These are phyloP conservation scores for Suillus weaverae DNA, from an alignment of 768 basidiomycete genomes.

Conservation along the genomic window DNA sequence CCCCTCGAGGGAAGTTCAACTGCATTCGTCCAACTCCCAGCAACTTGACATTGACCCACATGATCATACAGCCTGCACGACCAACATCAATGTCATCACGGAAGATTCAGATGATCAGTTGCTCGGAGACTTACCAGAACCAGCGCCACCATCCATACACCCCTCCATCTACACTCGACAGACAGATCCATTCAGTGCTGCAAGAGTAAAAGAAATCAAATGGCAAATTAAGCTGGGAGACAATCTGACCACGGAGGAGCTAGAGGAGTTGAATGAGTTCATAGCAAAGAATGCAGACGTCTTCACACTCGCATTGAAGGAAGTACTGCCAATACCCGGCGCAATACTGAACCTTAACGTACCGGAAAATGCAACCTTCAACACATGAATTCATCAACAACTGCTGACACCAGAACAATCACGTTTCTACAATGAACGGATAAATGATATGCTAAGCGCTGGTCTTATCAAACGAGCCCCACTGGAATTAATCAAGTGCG, in stretches of 20 bases:
- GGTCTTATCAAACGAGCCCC: neutral
- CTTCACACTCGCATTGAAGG: slow-evolving; percentile 40
- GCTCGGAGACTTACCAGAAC: neutral
- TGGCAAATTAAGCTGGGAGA: slow-evolving; percentile 26
- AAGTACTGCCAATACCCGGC: slow-evolving; percentile 32
- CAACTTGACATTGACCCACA: too few species aligned
- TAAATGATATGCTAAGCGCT: neutral
- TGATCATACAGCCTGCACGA: too few species aligned
- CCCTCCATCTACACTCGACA: neutral
- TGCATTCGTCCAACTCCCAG: too few species aligned
- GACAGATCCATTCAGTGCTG: slow-evolving; percentile 5
- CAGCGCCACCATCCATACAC: slow-evolving; percentile 6
- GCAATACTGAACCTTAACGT: slow-evolving; percentile 2
- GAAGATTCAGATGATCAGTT: neutral
- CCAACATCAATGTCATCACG: too few species aligned
- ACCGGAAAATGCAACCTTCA: neutral
- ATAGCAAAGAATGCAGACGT: slow-evolving; percentile 36
- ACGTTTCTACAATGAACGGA: neutral
- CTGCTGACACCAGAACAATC: slow-evolving; percentile 4
- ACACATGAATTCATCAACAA: neutral
- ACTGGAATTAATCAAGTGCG: neutral
- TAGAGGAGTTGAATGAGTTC: slow-evolving; percentile 25
- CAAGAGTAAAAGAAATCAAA: slow-evolving; percentile 22
- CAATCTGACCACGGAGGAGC: slow-evolving; percentile 23
- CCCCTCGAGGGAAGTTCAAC: too few species aligned